Conservation (phyloP, 768 basidiomycete species). For the Trichaptum fuscoviolaceum region DNA sequence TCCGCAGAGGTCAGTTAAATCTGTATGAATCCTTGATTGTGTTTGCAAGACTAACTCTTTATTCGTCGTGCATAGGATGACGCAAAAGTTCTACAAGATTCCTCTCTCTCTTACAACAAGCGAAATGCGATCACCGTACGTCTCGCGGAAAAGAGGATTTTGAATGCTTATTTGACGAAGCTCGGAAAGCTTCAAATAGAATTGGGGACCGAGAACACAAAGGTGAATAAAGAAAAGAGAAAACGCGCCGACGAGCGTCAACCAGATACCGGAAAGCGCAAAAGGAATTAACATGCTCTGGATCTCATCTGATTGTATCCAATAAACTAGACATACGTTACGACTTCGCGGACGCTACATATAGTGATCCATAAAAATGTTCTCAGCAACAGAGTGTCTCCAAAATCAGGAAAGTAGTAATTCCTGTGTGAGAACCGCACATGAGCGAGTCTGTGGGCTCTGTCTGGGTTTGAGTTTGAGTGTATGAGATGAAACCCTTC, state of each 20-base stretch:
- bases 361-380: no score
- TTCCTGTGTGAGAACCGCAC: no score
- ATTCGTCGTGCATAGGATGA: slow-evolving; percentile 41
- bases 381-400: no score
- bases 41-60: slow-evolving; percentile 2
- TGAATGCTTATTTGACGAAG: slow-evolving; percentile 24
- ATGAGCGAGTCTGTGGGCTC: no score
- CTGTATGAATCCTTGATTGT: background rate
- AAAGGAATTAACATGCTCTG: background rate
- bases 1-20: slow-evolving; percentile 47
- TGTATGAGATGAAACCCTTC: no score
- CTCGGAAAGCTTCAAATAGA: background rate
- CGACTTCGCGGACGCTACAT: no score
- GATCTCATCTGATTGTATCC: no score
- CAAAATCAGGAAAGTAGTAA: no score
- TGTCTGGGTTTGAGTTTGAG: no score
- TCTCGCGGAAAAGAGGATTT: slow-evolving; percentile 72
- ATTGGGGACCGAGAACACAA: background rate
- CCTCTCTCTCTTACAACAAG: slow-evolving; percentile 37
- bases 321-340: no score
- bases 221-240: background rate
- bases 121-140: slow-evolving; percentile 67
- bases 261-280: background rate
- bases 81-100: slow-evolving; percentile 30
- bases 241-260: background rate